Evolutionary conservation across 352 stramenopile genomes (phyloP).

Genomic region (Salisapilia sapeloensis): DNA sequence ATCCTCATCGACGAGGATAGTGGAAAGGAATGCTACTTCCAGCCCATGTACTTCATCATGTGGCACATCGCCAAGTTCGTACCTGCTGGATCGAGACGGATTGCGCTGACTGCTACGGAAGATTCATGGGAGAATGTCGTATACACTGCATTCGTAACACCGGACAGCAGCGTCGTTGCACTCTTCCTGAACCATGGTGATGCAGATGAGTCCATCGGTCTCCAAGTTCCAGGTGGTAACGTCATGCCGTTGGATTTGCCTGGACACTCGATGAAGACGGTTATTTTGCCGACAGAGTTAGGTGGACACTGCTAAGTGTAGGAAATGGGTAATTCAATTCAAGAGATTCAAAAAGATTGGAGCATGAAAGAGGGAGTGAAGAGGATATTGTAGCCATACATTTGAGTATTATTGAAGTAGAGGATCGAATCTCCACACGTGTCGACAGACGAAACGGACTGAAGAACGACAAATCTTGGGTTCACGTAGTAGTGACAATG

Average conservation of each 20-base stretch:
- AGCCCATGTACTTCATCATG: constrained; percentile 47
- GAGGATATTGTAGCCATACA: too few relatives aligned
- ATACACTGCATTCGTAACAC: constrained; percentile 26
- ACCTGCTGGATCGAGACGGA: constrained; percentile 17
- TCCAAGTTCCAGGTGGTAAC: too few relatives aligned
- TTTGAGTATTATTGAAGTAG: too few relatives aligned
- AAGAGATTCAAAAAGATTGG: too few relatives aligned
- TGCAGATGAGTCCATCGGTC: too few relatives aligned
- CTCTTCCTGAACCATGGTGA: constrained; percentile 15
- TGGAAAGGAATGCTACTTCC: constrained; percentile 28
- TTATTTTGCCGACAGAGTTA: constrained; percentile 7
- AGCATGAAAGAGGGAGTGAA: too few relatives aligned
- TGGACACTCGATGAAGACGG: constrained; percentile 6
- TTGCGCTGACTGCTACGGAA: constrained; percentile 17
- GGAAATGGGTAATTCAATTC: too few relatives aligned
- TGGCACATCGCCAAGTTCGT: constrained; percentile 45
- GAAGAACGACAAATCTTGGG: too few relatives aligned
- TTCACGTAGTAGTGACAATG: too few relatives aligned
- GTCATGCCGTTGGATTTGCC: constrained; percentile 4
- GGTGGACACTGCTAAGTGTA: too few relatives aligned
- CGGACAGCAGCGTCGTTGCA: constrained; percentile 14
- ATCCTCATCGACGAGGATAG: constrained; percentile 25
- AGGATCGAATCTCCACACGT: too few relatives aligned
- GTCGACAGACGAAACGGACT: too few relatives aligned
- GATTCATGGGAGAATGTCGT: constrained; percentile 15